Percentiles rank a stretch among this genome's conserved stretches.
Evolutionary conservation across 495 filamentous ascomycete genomes (phyloP).

Genomic region (Halenospora varia): DNA sequence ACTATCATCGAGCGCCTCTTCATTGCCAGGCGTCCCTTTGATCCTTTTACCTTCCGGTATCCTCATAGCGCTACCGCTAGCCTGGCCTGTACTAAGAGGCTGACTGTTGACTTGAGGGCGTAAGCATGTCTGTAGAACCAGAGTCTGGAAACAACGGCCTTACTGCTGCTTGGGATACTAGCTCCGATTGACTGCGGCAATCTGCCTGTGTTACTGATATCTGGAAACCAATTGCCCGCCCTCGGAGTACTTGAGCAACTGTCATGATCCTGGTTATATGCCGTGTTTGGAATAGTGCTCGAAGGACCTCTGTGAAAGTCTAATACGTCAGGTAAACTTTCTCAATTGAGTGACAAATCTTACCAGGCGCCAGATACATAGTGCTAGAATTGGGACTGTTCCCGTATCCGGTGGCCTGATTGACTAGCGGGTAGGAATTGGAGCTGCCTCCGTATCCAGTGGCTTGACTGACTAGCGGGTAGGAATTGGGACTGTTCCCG

Average conservation of each 20-base stretch:
- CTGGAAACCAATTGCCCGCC: neutral
- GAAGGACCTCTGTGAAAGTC: no score
- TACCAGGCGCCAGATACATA: no score
- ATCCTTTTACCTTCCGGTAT: neutral
- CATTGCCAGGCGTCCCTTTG: neutral
- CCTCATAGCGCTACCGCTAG: neutral
- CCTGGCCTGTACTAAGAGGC: neutral
- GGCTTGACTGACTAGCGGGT: neutral
- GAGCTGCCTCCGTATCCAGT: no score
- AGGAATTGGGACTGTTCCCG: no score
- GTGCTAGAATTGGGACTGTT: no score
- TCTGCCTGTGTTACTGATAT: neutral
- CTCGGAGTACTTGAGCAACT: neutral
- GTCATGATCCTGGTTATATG: no score
- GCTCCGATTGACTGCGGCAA: neutral
- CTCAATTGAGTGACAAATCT: no score
- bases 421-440: no score
- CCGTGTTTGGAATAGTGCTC: no score
- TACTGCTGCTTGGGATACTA: neutral
- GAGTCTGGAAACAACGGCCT: no score
- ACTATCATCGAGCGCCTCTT: slow-evolving; percentile 1
- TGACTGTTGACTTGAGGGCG: neutral
- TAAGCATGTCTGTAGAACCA: no score
- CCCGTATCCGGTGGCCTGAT: neutral
- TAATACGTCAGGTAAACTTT: no score